phyloP scores from a whole-genome alignment of 305 asterid genomes.

The Plantago coronopus region DNA sequence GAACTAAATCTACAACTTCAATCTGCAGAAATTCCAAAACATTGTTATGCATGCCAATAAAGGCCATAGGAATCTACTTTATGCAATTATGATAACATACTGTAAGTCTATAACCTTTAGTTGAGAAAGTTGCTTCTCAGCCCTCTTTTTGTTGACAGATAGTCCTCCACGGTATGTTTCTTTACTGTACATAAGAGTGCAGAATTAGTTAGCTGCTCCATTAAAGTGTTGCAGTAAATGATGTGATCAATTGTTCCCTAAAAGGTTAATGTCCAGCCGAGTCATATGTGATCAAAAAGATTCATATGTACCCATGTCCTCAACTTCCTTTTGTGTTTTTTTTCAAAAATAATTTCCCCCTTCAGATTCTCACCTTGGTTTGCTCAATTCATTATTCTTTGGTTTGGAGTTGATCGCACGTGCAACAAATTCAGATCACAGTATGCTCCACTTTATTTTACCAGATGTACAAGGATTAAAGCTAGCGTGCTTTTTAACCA shows the following conservation, averaged over 20 bases:
- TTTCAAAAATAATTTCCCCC: not conserved
- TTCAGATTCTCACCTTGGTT: not conserved
- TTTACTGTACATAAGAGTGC: constrained; percentile 46
- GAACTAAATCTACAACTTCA: constrained; percentile 66
- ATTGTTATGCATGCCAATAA: not conserved
- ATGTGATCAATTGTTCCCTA: not conserved
- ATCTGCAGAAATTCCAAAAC: constrained; percentile 38
- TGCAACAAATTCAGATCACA: too few relatives aligned
- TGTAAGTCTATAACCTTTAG: too few relatives aligned
- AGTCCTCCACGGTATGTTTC: constrained; percentile 80
- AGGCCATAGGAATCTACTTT: constrained; percentile 13
- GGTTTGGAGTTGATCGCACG: not conserved
- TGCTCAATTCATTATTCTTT: too few relatives aligned
- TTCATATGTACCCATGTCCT: not conserved
- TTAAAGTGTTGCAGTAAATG: not conserved
- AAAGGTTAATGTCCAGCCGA: not conserved
- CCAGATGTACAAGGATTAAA: too few relatives aligned
- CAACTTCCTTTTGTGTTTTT: not conserved
- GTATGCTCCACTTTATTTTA: too few relatives aligned
- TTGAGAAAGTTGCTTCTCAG: constrained; percentile 69
- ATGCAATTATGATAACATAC: constrained; percentile 3
- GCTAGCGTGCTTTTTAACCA: too few relatives aligned
- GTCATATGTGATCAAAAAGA: not conserved
- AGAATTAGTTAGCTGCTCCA: constrained; percentile 24
- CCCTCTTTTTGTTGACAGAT: constrained; percentile 73